Evolutionary conservation across 225 moss, liverwort and hornwort genomes (phyloP), one percentile per base, ranked within the genome.

Genomic region (Lunularia cruciata): DNA sequence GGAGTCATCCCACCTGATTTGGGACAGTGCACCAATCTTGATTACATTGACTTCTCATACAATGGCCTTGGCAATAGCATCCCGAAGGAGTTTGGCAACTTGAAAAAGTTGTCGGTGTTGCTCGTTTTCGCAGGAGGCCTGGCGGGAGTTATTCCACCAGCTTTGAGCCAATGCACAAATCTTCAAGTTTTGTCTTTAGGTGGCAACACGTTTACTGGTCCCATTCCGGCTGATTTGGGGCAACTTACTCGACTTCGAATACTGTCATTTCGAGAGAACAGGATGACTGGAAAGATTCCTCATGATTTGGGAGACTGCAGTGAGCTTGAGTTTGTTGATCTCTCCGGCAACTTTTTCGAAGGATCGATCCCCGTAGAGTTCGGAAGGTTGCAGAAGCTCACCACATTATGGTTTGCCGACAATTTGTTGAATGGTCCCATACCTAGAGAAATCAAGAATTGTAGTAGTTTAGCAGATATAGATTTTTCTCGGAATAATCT

Each of bases 1-100:
- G 81, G 81, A 14, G 37, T 26, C 10, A 73, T 81, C 39, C 76
- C 76, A 33, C 2, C 48, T 26, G 31, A 61, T 34, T 22, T 90
- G 0, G 87, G 81, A 33, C 78, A 82, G 49, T 82, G 83, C 9
- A 68, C 78, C n/a, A 67, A 67, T 9, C 63, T 88, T 13, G 62
- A 69, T 30, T 65, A 57, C n/a, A 56, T 90, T 18, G 67, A 72
- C 43, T 47, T 90, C 11, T 71, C n/a, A 33, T 30, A n/a, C 47
- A 90, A 90, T 73, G 36, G 51, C 25, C 27, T 90, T 35, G 85
- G 64, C 3, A 82, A 85, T 22, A 74, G 76, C 54, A 43, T 82
- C 27, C 72, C 77, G 18, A 42, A 68, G 15, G 58, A 49, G 45
- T 35, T 80, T 11, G 76, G 72, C 31, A n/a, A 47, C 33, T 62